Conservation (phyloP, 1,284 basidiomycete species). For the Tilletiaria anomala region DNA sequence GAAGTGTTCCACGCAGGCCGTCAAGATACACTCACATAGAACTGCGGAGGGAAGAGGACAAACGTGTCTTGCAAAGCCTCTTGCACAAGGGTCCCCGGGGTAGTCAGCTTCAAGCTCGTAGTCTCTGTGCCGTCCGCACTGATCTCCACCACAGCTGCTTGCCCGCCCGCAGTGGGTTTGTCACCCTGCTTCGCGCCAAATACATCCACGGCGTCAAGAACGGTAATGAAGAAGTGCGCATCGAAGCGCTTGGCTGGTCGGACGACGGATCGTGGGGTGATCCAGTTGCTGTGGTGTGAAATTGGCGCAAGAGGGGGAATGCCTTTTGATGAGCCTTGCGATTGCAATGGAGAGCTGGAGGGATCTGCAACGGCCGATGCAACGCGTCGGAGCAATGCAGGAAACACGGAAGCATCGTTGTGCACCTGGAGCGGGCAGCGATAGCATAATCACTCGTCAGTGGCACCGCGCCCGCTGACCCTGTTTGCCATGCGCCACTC, state of each 20-base stretch:
- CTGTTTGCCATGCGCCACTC: background rate
- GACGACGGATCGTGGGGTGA: slow-evolving; percentile 25
- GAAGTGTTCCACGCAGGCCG: too few relatives aligned
- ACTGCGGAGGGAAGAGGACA: slow-evolving; percentile 28
- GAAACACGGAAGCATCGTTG: slow-evolving; percentile 22
- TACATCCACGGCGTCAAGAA: slow-evolving; percentile 16
- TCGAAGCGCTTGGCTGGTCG: slow-evolving; percentile 31
- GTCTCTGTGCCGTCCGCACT: slow-evolving; percentile 26
- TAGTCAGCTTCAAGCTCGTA: slow-evolving; percentile 13
- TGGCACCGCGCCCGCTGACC: background rate
- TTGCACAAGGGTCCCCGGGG: slow-evolving; percentile 16
- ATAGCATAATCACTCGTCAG: background rate
- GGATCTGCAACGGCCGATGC: too few relatives aligned
- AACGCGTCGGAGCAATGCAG: slow-evolving; percentile 16
- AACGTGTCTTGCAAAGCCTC: slow-evolving; percentile 19
- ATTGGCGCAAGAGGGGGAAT: slow-evolving; percentile 12
- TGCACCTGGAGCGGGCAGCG: slow-evolving; percentile 9
- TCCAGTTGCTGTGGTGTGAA: slow-evolving; percentile 26
- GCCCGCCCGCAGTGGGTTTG: background rate
- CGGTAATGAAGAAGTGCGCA: slow-evolving; percentile 30
- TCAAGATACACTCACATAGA: too few relatives aligned
- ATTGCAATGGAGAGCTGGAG: too few relatives aligned
- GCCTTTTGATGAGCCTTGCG: background rate
- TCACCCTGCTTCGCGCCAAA: slow-evolving; percentile 10
- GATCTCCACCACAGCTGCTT: slow-evolving; percentile 7